These are phyloP conservation scores for Durotheca rogersii DNA, from an alignment of 495 filamentous ascomycete species.

Conservation along the genomic window DNA sequence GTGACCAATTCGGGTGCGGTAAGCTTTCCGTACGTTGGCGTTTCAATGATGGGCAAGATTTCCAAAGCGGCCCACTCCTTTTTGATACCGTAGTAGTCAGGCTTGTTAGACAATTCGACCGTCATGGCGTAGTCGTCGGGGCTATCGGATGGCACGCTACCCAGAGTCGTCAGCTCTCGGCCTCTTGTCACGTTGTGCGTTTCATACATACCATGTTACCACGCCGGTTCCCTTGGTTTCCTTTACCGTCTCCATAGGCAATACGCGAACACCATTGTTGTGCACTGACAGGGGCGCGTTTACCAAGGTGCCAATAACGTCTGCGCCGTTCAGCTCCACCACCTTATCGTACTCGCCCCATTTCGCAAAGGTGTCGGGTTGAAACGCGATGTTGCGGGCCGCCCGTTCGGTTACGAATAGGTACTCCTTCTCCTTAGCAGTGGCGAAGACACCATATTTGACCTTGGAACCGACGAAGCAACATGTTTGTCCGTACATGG, in stretches of 20 bases:
- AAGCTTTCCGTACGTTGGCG: constrained; percentile 79
- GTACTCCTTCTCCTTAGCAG: constrained; percentile 78
- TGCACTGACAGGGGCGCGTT: constrained; percentile 90
- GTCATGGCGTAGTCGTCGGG: constrained; percentile 94
- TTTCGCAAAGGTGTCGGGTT: constrained; percentile 76
- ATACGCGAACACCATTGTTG: constrained; percentile 70
- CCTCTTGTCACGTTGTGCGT: no score
- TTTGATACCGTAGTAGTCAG: constrained; percentile 95
- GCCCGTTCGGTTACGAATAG: constrained; percentile 82
- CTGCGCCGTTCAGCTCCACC: constrained; percentile 69
- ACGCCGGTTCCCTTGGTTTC: constrained; percentile 94
- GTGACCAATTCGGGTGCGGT: constrained; percentile 83
- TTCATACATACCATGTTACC: no score
- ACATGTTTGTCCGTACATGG: constrained; percentile 97
- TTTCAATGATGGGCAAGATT: constrained; percentile 84
- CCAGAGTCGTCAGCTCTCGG: no score
- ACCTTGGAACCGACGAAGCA: constrained; percentile 93
- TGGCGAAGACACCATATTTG: constrained; percentile 86
- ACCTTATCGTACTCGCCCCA: constrained; percentile 75
- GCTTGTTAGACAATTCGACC: constrained; percentile 86
- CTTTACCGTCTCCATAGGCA: constrained; percentile 93
- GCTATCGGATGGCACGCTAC: constrained; percentile 90
- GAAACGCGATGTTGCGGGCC: constrained; percentile 95
- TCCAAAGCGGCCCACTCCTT: constrained; percentile 95
- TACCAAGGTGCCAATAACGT: constrained; percentile 80